These are phyloP conservation scores for Escallonia rubra DNA, from an alignment of 129 eudicot species.

Conservation along the genomic window DNA sequence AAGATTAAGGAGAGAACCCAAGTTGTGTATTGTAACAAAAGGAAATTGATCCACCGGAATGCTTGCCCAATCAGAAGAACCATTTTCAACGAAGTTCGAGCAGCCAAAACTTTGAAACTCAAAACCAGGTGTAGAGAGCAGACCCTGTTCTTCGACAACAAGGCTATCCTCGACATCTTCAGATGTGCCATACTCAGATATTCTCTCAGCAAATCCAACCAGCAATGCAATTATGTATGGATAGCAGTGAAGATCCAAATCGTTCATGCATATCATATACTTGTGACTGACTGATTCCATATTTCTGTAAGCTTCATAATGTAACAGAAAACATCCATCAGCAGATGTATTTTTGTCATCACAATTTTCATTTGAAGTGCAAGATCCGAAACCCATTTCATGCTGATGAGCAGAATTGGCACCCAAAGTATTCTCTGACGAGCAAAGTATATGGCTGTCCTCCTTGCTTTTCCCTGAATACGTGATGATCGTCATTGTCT, in stretches of 20 bases:
- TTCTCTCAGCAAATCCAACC: conserved; percentile 49
- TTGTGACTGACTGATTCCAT: conserved; percentile 16
- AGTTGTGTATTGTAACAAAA: conserved; percentile 45
- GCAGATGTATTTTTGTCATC: conserved; percentile 21
- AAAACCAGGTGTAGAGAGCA: conserved; percentile 31
- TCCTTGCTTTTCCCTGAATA: conserved; percentile 24
- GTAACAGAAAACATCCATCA: conserved; percentile 48
- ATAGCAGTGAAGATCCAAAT: conserved; percentile 70
- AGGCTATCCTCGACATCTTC: conserved; percentile 21
- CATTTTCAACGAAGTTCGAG: conserved; percentile 37
- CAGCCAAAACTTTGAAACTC: conserved; percentile 47
- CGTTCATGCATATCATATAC: conserved; percentile 38
- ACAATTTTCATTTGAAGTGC: conserved; percentile 6
- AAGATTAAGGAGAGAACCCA: conserved; percentile 35
- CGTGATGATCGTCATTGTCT: conserved; percentile 43
- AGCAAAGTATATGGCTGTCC: conserved; percentile 31
- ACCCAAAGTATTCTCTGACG: conserved; percentile 25
- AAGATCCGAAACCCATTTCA: conserved; percentile 5
- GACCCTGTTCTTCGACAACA: conserved; percentile 20
- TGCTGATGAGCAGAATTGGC: conserved; percentile 18
- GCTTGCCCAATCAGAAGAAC: conserved; percentile 45
- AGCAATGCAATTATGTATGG: conserved; percentile 58
- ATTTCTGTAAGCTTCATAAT: conserved; percentile 34
- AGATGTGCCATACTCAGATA: conserved; percentile 27
- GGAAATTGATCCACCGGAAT: conserved; percentile 56